Evolutionary conservation across 164 flowering plant species (phyloP).

Genomic region (Cinnamomum chago): DNA sequence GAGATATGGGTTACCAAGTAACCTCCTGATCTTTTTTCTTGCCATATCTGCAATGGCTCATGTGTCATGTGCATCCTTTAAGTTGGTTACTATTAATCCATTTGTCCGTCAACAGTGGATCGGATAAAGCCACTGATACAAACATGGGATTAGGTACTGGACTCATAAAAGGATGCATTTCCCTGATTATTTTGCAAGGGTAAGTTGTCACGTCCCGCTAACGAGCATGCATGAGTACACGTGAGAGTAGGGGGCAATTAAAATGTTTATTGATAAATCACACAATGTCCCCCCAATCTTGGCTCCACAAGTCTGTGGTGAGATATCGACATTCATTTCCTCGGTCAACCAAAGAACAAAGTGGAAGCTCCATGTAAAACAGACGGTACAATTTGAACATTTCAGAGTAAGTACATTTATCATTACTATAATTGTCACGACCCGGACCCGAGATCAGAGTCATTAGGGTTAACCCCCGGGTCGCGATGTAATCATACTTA

Average conservation of each 20-base stretch:
- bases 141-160: constrained; percentile 49
- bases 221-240: not conserved
- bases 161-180: constrained; percentile 55
- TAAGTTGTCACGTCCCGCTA: not conserved
- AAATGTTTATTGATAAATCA: too few species aligned
- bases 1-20: not conserved
- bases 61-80: not conserved
- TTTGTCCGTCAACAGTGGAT: constrained; percentile 34
- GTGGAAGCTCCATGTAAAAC: too few species aligned
- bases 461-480: too few species aligned
- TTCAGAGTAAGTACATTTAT: too few species aligned
- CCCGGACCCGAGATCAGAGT: too few species aligned
- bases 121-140: constrained; percentile 13
- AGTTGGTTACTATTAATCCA: constrained; percentile 14
- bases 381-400: too few species aligned
- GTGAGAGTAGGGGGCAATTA: not conserved
- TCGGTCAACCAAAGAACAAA: too few species aligned
- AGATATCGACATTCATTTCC: too few species aligned
- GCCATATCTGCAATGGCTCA: not conserved
- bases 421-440: too few species aligned
- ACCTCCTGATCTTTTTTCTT: not conserved
- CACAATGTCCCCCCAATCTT: too few species aligned
- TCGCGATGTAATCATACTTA: too few species aligned
- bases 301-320: too few species aligned
- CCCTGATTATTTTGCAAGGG: constrained; percentile 57